Evolutionary conservation across 257 asterid species (phyloP), one percentile per base, ranked within the genome.

Genomic region (Solanum pennellii): DNA sequence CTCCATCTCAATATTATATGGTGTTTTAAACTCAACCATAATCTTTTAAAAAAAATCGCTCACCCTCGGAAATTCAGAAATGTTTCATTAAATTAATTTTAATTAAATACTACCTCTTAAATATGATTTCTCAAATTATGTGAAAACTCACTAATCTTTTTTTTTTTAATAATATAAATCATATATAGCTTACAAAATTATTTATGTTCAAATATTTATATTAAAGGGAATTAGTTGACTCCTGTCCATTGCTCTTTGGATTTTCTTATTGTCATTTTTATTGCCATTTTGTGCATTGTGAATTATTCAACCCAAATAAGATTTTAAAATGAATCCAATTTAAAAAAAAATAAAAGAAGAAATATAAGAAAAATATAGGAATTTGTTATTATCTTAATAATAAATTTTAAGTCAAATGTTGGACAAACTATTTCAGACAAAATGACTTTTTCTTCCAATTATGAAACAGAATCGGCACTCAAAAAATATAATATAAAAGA

Each of bases 231-330:
- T 88, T 80, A 88, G 85, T 73, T 80, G 84, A 66, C 82, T 73
- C 83, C 23, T 21, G 52, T 71, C 84, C 68, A 44, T 87, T 56
- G 85, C 83, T 44, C 42, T 12, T 89, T 89, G 88, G 82, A 85
- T 87, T 74, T 85, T 80, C 86, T 88, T 59, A 27, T 87, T 89
- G 91, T 87, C 89, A 66, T 84, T 69, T 56, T 88, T 69, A 15
- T 87, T 89, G 91, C 86, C 88, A 68, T 68, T 39, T 83, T 79
- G 9, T 85, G 86, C 68, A 47, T 23, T 35, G 60, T 33, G n/a
- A 11, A 80, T 56, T 80, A 82, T 89, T 87, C 87, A 12, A 1
- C 29, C 82, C 49, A 74, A 20, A 73, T 37, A 73, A 73, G 49
- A 37, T 37, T 73, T 73, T 37, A 0, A 75, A 41, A 39, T 75